phyloP scores from a whole-genome alignment of 2,329 filamentous ascomycete genomes.

The Pseudovirgaria hyperparasitica region DNA sequence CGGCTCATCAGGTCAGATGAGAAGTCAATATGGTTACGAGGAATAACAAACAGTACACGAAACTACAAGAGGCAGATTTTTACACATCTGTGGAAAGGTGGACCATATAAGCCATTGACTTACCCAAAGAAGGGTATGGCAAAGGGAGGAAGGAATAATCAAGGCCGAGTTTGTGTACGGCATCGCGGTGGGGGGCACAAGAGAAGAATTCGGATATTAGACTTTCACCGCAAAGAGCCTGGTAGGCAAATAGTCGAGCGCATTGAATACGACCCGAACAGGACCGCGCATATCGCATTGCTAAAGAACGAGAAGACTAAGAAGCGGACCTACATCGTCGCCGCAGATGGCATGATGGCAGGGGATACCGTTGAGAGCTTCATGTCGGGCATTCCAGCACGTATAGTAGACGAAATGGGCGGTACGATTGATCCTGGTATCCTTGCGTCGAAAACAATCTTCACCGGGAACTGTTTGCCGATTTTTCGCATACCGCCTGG shows the following conservation, averaged over 20 bases:
- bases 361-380: constrained; percentile 92
- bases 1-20: too few species aligned
- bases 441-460: constrained; percentile 84
- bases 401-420: constrained; percentile 83
- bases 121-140: constrained; percentile 85
- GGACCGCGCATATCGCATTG: constrained; percentile 86
- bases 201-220: constrained; percentile 79
- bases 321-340: constrained; percentile 79
- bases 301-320: constrained; percentile 62
- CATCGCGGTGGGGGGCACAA: constrained; percentile 90
- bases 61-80: constrained; percentile 88
- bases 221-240: constrained; percentile 67
- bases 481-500: constrained; percentile 92
- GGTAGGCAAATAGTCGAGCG: constrained; percentile 83
- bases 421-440: constrained; percentile 90
- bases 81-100: constrained; percentile 92
- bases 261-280: constrained; percentile 91
- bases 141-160: constrained; percentile 86
- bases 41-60: too few species aligned
- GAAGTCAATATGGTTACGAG: too few species aligned
- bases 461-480: constrained; percentile 87
- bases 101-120: constrained; percentile 70
- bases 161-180: constrained; percentile 72
- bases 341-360: constrained; percentile 84
- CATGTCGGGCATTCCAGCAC: constrained; percentile 73